Evolutionary conservation across 768 basidiomycete species (phyloP).

Genomic region (Suillus spraguei): DNA sequence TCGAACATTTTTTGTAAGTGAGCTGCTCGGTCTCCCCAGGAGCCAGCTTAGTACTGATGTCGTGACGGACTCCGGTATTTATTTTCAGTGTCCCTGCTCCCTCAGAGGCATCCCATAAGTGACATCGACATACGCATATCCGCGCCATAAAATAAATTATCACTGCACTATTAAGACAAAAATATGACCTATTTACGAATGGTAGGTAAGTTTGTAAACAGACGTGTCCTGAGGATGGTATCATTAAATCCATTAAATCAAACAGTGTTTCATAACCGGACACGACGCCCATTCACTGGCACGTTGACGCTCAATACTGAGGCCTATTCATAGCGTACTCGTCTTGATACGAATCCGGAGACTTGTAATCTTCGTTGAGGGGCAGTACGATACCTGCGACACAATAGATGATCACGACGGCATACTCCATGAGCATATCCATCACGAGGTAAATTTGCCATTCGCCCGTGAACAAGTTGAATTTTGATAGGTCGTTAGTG

Average conservation of each 20-base stretch:
- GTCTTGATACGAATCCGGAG: slow-evolving; percentile 15
- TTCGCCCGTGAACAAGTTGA: slow-evolving; percentile 54
- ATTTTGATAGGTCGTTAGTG: slow-evolving; percentile 41
- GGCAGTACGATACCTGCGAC: slow-evolving; percentile 24
- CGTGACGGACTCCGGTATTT: neutral
- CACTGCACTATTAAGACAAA: neutral
- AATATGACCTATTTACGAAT: neutral
- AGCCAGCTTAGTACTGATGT: neutral
- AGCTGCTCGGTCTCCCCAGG: neutral
- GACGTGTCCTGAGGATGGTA: neutral
- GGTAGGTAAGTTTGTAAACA: neutral
- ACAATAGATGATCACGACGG: slow-evolving; percentile 44
- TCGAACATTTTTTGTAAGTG: neutral
- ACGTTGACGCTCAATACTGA: neutral
- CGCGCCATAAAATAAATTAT: neutral
- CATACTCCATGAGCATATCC: slow-evolving; percentile 57
- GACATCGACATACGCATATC: neutral
- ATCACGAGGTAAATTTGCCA: slow-evolving; percentile 57
- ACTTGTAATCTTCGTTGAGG: slow-evolving; percentile 22
- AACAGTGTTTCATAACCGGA: neutral
- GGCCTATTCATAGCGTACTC: slow-evolving; percentile 36
- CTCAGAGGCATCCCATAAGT: neutral
- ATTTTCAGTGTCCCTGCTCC: neutral
- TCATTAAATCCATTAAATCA: neutral
- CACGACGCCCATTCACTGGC: neutral